Conservation (phyloP, 2,329 filamentous ascomycete genomes). For the Neurospora crassa region DNA sequence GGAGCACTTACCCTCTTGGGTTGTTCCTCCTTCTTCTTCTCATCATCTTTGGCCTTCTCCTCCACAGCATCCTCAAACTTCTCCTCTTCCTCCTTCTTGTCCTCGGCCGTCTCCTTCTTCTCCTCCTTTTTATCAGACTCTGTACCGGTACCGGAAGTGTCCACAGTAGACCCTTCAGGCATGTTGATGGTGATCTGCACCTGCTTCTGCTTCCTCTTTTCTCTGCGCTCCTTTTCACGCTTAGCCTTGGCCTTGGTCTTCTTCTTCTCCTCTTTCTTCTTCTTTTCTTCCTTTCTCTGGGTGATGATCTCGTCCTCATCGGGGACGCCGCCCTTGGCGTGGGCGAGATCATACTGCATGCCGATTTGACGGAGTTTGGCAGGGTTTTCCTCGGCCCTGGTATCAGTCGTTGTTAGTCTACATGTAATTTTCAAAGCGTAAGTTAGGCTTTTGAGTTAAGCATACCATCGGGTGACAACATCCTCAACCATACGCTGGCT, state of each 20-base stretch:
- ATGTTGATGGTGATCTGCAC: constrained; percentile 7
- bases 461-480: constrained; percentile 37
- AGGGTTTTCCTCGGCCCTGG: constrained; percentile 32
- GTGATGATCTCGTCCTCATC: constrained; percentile 35
- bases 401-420: neutral
- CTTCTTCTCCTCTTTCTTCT: constrained; percentile 20
- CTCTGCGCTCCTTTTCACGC: constrained; percentile 1
- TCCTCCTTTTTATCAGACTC: constrained; percentile 9
- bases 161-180: neutral
- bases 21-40: constrained; percentile 3
- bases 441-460: neutral
- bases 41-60: constrained; percentile 15
- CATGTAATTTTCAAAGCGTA: neutral
- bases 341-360: constrained; percentile 50
- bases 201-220: constrained; percentile 11
- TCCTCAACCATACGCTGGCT: constrained; percentile 44
- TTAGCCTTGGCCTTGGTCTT: constrained; percentile 12
- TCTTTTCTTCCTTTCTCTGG: constrained; percentile 18
- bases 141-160: neutral
- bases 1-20: neutral
- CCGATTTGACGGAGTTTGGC: constrained; percentile 56
- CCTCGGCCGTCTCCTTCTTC: constrained; percentile 7
- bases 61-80: constrained; percentile 18
- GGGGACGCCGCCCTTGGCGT: constrained; percentile 45
- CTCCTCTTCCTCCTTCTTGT: constrained; percentile 4